These are phyloP conservation scores for Lichtheimia corymbifera DNA, from an alignment of 371 early-diverging fungal genomes.

Conservation along the genomic window DNA sequence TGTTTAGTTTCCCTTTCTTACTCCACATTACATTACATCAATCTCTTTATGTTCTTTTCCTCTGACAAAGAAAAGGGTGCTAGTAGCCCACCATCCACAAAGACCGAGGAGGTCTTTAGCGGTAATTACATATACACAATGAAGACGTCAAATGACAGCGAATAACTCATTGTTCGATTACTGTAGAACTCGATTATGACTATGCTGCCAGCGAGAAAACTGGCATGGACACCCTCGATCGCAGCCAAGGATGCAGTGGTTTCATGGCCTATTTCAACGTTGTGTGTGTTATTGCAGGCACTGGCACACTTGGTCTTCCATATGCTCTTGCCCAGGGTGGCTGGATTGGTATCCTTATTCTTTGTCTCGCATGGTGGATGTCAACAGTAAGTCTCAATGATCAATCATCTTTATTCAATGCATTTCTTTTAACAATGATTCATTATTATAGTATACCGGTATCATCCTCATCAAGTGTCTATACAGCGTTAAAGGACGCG, in stretches of 20 bases:
- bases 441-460: constrained; percentile 44
- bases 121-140: too few relatives aligned
- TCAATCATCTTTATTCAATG: background rate
- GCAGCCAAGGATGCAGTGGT: background rate
- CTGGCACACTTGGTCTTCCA: constrained; percentile 78
- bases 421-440: constrained; percentile 25
- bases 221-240: background rate
- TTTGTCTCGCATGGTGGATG: constrained; percentile 75
- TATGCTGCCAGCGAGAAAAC: too few relatives aligned
- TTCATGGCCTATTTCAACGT: constrained; percentile 59
- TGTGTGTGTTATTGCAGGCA: constrained; percentile 84
- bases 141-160: too few relatives aligned
- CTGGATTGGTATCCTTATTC: constrained; percentile 72
- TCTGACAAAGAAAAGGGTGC: too few relatives aligned
- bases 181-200: too few relatives aligned
- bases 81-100: too few relatives aligned
- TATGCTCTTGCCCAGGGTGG: constrained; percentile 80
- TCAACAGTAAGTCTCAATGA: constrained; percentile 30
- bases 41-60: too few relatives aligned
- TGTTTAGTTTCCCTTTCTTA: too few relatives aligned
- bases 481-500: constrained; percentile 29
- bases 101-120: too few relatives aligned
- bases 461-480: constrained; percentile 34
- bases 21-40: too few relatives aligned
- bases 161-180: too few relatives aligned